phyloP scores from a whole-genome alignment of 1,284 basidiomycete genomes.

The Microbotryum silenes-acaulis region DNA sequence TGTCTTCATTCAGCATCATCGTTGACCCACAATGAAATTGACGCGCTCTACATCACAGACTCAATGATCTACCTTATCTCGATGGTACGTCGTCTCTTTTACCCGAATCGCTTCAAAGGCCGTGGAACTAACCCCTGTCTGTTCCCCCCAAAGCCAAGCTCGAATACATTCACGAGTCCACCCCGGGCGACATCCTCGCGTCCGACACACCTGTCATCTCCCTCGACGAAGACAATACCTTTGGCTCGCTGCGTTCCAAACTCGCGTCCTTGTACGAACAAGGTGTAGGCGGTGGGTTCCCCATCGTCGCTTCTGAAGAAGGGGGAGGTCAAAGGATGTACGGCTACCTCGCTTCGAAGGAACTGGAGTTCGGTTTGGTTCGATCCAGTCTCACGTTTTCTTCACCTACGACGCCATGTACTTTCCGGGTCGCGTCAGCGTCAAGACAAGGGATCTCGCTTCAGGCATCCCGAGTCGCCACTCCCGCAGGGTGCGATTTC shows the following conservation, averaged over 20 bases:
- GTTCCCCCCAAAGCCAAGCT: constrained; percentile 8
- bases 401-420: constrained; percentile 13
- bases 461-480: constrained; percentile 48
- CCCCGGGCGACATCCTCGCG: constrained; percentile 45
- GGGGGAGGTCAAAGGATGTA: constrained; percentile 58
- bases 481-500: constrained; percentile 43
- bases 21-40: neutral
- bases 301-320: constrained; percentile 54
- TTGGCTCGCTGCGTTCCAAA: constrained; percentile 59
- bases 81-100: constrained; percentile 47
- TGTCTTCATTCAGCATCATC: neutral
- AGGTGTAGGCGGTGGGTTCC: constrained; percentile 81
- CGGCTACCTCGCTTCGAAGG: constrained; percentile 87
- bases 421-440: constrained; percentile 45
- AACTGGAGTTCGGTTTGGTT: constrained; percentile 80
- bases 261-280: constrained; percentile 53
- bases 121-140: constrained; percentile 36
- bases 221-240: constrained; percentile 61
- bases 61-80: constrained; percentile 77
- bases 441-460: constrained; percentile 67
- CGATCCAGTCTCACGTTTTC: constrained; percentile 6
- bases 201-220: constrained; percentile 50
- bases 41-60: constrained; percentile 38
- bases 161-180: constrained; percentile 27
- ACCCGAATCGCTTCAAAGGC: constrained; percentile 68